Base-by-base conservation (phyloP, 2,329 filamentous ascomycete species). In the Trichoderma gracile region DNA sequence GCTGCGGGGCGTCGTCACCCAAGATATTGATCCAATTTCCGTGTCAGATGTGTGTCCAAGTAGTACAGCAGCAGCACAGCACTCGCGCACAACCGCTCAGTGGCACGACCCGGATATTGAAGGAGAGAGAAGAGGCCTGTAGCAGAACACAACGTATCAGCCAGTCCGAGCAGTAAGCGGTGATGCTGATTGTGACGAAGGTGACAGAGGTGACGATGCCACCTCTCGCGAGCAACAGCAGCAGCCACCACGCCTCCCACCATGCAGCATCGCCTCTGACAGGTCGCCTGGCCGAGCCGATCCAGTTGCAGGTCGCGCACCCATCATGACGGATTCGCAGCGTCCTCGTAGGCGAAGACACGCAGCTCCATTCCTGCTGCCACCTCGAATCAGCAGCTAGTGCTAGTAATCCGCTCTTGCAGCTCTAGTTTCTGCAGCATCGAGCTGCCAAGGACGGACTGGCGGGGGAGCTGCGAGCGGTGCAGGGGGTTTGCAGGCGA, bases 231-330 rank as follows among this genome's bases (percentile, higher is more conserved):
- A 49, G 38, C 17, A 45, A 38, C 33, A 21, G 3, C 38, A 30
- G 30, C 30, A 9, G 8, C 38, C 38, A 17, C 33, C 17, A 27
- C 17, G 50, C 43, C 56, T 59, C 45, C 47, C 40, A 14, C 14
- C 49, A 21, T 59, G 45, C 15, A 38, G 58, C 47, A 62, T 62
- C 58, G 58, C 47, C 46, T 62, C 58, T 62, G 47, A 62, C 58
- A 23, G 49, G 53, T 49, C 53, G 58, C 40, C 33, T 62, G 49
- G 38, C 49, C 58, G 58, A 62, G 53, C 49, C 49, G 49, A 54
- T 27, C 33, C 33, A 38, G 33, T 38, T 38, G 33, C 33, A 38
- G 33, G 33, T 38, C 33, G 33, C 33, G 10, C 33, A 38, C 33
- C 33, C 33, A 38, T 38, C 33, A 38, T 10, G 33, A 38, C 33